Evolutionary conservation across 306 rosid species (phyloP).

Genomic region (Cucurbita pepo): DNA sequence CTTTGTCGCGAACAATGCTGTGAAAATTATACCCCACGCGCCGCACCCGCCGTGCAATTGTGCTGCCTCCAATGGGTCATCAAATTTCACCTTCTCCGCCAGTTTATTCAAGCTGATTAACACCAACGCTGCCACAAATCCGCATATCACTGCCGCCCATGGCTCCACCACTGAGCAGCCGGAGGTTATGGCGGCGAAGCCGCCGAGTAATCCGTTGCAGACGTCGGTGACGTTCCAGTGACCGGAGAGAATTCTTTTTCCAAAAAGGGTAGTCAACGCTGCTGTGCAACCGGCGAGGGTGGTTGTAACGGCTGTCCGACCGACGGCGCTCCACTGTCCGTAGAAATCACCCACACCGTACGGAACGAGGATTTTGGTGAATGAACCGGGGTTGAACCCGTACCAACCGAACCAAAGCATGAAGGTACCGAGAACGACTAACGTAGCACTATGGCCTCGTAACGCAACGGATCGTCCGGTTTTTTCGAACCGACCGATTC

Average conservation of each 20-base stretch:
- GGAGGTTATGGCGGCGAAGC: constrained; percentile 4
- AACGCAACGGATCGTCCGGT: not conserved
- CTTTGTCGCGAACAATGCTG: constrained; percentile 3
- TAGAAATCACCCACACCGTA: not conserved
- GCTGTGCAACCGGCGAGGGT: constrained; percentile 2
- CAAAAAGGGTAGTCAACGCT: not conserved
- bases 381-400: constrained; percentile 8
- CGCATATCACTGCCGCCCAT: constrained; percentile 2
- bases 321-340: constrained; percentile 8
- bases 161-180: constrained; percentile 8
- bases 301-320: constrained; percentile 6
- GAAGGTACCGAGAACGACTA: constrained; percentile 4
- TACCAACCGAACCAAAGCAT: constrained; percentile 10
- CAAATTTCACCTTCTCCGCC: constrained; percentile 1
- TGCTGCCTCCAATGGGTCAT: constrained; percentile 5
- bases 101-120: not conserved
- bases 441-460: not conserved
- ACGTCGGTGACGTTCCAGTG: constrained; percentile 10
- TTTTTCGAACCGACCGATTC: constrained; percentile 2
- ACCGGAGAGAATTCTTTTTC: constrained; percentile 1
- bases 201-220: constrained; percentile 2
- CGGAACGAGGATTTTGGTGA: not conserved
- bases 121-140: constrained; percentile 2
- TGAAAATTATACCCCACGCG: constrained; percentile 8
- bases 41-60: constrained; percentile 8